phyloP scores from a whole-genome alignment of 2,329 filamentous ascomycete genomes.

The Cladosporium sp. region DNA sequence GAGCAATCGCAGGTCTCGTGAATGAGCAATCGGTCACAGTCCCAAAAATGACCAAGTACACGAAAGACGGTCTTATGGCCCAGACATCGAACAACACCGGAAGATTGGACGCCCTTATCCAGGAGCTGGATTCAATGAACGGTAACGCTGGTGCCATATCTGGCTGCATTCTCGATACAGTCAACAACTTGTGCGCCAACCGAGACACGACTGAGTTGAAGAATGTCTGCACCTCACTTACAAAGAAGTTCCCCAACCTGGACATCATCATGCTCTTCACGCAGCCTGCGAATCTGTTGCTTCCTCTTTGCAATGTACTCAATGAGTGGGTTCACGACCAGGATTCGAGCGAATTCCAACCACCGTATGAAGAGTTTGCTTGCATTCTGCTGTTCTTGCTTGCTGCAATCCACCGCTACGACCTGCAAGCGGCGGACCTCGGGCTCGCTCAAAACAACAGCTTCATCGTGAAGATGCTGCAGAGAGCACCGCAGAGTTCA shows the following conservation, averaged over 20 bases:
- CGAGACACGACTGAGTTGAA: constrained; percentile 81
- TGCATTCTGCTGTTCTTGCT: constrained; percentile 69
- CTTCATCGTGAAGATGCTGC: constrained; percentile 65
- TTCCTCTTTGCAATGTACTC: constrained; percentile 69
- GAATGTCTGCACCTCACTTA: constrained; percentile 67
- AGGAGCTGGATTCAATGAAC: constrained; percentile 83
- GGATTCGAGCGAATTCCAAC: constrained; percentile 77
- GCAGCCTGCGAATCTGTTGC: constrained; percentile 64
- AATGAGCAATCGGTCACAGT: constrained; percentile 79
- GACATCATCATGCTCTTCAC: constrained; percentile 75
- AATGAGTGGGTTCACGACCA: constrained; percentile 80
- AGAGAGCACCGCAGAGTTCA: constrained; percentile 54
- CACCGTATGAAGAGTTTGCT: constrained; percentile 81
- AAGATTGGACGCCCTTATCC: constrained; percentile 69
- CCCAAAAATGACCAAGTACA: constrained; percentile 68
- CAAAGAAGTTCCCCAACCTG: constrained; percentile 65
- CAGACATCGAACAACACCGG: constrained; percentile 75
- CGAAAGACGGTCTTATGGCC: constrained; percentile 72
- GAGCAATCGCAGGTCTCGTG: constrained; percentile 72
- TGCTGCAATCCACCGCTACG: constrained; percentile 72
- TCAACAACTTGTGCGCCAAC: constrained; percentile 60
- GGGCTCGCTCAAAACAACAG: constrained; percentile 59
- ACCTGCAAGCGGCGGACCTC: constrained; percentile 59
- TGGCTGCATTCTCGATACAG: constrained; percentile 54
- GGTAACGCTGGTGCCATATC: constrained; percentile 87